Percentiles rank a stretch among this genome's conserved stretches.
Evolutionary conservation across 139 green algal species (phyloP).

Genomic region (Marvania coccoides): DNA sequence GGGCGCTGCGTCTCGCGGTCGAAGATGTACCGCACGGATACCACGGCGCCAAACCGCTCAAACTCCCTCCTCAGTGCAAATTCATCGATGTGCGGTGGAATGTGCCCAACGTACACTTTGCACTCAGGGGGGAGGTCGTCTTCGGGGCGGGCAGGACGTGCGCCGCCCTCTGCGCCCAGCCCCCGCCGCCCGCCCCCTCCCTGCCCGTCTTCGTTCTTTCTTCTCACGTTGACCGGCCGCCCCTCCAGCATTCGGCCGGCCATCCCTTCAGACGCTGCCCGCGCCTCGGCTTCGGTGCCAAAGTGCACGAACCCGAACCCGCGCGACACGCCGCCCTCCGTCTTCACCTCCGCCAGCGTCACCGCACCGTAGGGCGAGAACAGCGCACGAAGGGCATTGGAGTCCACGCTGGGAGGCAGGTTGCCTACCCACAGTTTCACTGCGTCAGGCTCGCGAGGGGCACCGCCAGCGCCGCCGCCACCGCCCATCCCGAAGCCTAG

Average conservation of each 20-base stretch:
- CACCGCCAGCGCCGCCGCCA: not conserved
- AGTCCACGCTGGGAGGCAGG: slow-evolving; percentile 58
- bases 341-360: slow-evolving; percentile 42
- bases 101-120: slow-evolving; percentile 30
- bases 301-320: slow-evolving; percentile 90
- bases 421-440: slow-evolving; percentile 83
- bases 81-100: slow-evolving; percentile 19
- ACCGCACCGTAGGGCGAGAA: slow-evolving; percentile 69
- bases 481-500: not conserved
- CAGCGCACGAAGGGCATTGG: slow-evolving; percentile 40
- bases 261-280: slow-evolving; percentile 34
- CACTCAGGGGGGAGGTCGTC: slow-evolving; percentile 22
- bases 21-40: slow-evolving; percentile 34
- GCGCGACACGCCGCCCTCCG: slow-evolving; percentile 6
- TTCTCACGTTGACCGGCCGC: slow-evolving; percentile 14
- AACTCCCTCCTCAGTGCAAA: slow-evolving; percentile 19
- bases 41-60: slow-evolving; percentile 27
- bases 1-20: slow-evolving; percentile 38
- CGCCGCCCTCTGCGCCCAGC: not conserved
- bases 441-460: slow-evolving; percentile 35
- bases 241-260: slow-evolving; percentile 28
- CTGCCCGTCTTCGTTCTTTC: not conserved
- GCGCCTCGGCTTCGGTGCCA: slow-evolving; percentile 47
- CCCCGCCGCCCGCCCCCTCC: not conserved
- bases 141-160: not conserved